These are phyloP conservation scores for Fusarium sp. DNA, from an alignment of 2,329 filamentous ascomycete genomes.

Conservation along the genomic window DNA sequence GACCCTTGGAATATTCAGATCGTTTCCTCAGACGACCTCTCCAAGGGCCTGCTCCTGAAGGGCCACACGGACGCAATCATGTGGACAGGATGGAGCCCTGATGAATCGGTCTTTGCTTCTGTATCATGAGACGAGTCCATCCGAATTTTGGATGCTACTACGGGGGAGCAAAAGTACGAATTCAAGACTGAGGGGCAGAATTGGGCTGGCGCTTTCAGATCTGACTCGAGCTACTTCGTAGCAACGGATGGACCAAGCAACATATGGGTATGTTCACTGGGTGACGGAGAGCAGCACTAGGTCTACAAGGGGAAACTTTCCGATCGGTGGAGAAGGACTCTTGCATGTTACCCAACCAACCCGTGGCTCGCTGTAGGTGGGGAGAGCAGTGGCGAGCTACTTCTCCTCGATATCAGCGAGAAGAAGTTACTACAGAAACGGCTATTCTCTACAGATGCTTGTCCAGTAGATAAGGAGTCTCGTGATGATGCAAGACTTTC, in stretches of 20 bases:
- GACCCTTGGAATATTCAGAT: slow-evolving; percentile 7
- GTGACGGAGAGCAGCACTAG: neutral
- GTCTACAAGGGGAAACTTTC: neutral
- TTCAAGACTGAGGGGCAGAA: slow-evolving; percentile 15
- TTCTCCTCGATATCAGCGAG: neutral
- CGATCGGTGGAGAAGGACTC: neutral
- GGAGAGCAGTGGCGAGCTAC: neutral
- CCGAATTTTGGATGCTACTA: slow-evolving; percentile 15
- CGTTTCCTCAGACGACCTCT: neutral
- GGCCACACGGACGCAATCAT: slow-evolving; percentile 9
- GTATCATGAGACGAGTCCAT: slow-evolving; percentile 13
- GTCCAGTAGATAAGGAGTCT: neutral
- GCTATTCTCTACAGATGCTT: neutral
- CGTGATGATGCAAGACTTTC: neutral
- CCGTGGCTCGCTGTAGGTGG: slow-evolving; percentile 12
- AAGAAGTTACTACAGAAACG: slow-evolving; percentile 5
- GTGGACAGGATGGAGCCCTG: slow-evolving; percentile 21
- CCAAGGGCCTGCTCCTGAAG: neutral
- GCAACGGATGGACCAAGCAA: slow-evolving; percentile 5
- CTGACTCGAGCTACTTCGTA: slow-evolving; percentile 1
- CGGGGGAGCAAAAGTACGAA: neutral
- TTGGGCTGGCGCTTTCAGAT: slow-evolving; percentile 11
- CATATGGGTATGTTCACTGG: neutral
- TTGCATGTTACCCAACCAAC: slow-evolving; percentile 16
- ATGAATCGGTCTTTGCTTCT: slow-evolving; percentile 19